A percentile compares a stretch with the other conserved stretches of the same genome.
Evolutionary conservation across 1,284 basidiomycete species (phyloP).

Genomic region (Malassezia dermatis): DNA sequence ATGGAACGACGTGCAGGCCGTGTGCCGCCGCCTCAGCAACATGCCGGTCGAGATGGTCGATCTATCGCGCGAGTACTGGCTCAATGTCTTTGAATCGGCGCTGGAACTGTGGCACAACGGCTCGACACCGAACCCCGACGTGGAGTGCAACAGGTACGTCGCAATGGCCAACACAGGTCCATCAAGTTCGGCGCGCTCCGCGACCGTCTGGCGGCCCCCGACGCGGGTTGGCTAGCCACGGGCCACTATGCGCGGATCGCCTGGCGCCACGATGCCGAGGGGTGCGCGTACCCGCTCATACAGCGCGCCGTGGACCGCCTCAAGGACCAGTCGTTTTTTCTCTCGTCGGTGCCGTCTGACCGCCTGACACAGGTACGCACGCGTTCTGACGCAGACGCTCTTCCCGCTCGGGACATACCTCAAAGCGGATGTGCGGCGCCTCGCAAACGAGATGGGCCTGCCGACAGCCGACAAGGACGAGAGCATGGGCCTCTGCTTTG

Average conservation of each 20-base stretch:
- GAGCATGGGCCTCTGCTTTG: slow-evolving; percentile 95
- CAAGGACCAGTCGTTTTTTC: slow-evolving; percentile 92
- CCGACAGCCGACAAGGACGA: slow-evolving; percentile 71
- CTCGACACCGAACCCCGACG: slow-evolving; percentile 75
- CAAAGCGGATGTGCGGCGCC: slow-evolving; percentile 58
- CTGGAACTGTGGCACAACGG: slow-evolving; percentile 33
- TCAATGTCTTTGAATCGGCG: slow-evolving; percentile 39
- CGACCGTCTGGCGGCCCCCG: slow-evolving; percentile 49
- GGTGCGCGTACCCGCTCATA: slow-evolving; percentile 5
- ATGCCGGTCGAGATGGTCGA: slow-evolving; percentile 50
- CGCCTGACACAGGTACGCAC: slow-evolving; percentile 46
- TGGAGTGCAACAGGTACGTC: slow-evolving; percentile 73
- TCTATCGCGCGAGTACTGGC: slow-evolving; percentile 36
- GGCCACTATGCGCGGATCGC: slow-evolving; percentile 72
- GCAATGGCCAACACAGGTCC: slow-evolving; percentile 54
- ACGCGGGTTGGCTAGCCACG: slow-evolving; percentile 58
- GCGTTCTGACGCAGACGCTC: slow-evolving; percentile 50
- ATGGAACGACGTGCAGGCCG: slow-evolving; percentile 75
- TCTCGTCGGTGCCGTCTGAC: slow-evolving; percentile 52
- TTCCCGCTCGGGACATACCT: slow-evolving; percentile 52
- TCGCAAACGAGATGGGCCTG: slow-evolving; percentile 61
- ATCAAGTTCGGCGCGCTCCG: slow-evolving; percentile 87
- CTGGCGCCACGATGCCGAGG: slow-evolving; percentile 48
- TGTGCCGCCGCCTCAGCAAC: slow-evolving; percentile 62
- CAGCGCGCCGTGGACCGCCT: slow-evolving; percentile 34